Percentiles rank a stretch among this genome's conserved stretches.
These are phyloP conservation scores for Thymus mandschuricus DNA, from an alignment of 257 asterid genomes.

Conservation along the genomic window DNA sequence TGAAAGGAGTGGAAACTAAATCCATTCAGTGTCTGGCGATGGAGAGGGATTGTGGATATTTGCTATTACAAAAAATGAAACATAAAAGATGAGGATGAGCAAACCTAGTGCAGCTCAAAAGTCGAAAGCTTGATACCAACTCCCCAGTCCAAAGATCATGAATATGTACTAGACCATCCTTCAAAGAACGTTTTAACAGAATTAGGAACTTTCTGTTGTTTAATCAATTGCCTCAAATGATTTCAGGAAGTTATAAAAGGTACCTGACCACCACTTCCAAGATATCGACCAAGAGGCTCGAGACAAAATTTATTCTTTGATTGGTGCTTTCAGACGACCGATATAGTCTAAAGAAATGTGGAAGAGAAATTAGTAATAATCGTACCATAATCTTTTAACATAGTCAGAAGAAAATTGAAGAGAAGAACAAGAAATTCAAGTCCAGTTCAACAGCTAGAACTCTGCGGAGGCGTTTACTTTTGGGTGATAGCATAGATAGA, in stretches of 20 bases:
- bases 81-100: not conserved
- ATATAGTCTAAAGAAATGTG: conserved; percentile 61
- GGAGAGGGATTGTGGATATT: conserved; percentile 20
- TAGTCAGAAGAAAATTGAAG: not conserved
- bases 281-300: conserved; percentile 88
- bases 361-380: conserved; percentile 27
- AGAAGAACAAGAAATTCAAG: conserved; percentile 7
- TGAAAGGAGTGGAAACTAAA: conserved; percentile 79
- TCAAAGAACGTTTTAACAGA: conserved; percentile 10
- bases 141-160: conserved; percentile 90
- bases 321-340: conserved; percentile 88
- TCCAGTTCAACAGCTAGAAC: not conserved
- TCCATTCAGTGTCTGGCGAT: conserved; percentile 80
- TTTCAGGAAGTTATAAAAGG: conserved; percentile 6
- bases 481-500: too few relatives aligned
- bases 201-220: conserved; percentile 17
- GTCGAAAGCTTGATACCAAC: conserved; percentile 84
- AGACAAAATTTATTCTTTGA: conserved; percentile 89
- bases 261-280: conserved; percentile 99
- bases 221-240: conserved; percentile 14
- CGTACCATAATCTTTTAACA: conserved; percentile 7
- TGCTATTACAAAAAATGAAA: not conserved
- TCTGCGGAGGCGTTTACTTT: not conserved
- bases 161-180: conserved; percentile 95
- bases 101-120: conserved; percentile 70